phyloP scores from a whole-genome alignment of 1,139 yeast genomes.

The Magnusiomyces magnusii region DNA sequence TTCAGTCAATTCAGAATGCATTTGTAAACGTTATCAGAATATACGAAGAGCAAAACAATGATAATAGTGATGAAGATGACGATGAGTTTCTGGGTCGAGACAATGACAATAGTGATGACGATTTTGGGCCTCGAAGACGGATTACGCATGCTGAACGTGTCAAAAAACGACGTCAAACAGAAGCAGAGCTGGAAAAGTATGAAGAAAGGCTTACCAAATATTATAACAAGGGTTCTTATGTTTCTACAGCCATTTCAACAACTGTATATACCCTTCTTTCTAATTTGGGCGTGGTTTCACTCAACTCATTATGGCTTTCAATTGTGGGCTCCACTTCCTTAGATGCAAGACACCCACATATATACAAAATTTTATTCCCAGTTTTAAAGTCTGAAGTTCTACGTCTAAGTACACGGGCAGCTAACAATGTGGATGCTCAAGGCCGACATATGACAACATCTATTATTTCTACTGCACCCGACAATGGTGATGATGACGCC shows the following conservation, averaged over 20 bases:
- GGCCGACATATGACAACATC: background rate
- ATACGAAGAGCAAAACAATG: slow-evolving; percentile 23
- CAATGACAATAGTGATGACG: slow-evolving; percentile 11
- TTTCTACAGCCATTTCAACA: slow-evolving; percentile 67
- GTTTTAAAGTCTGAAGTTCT: slow-evolving; percentile 75
- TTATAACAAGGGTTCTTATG: slow-evolving; percentile 74
- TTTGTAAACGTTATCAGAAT: slow-evolving; percentile 11
- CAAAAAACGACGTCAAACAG: slow-evolving; percentile 27
- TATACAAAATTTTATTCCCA: slow-evolving; percentile 67
- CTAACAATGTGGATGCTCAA: slow-evolving; percentile 48
- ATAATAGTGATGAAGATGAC: slow-evolving; percentile 17
- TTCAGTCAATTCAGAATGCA: slow-evolving; percentile 21
- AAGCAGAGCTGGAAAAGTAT: slow-evolving; percentile 31
- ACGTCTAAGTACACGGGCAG: slow-evolving; percentile 46
- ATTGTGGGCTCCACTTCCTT: slow-evolving; percentile 83
- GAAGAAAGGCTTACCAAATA: slow-evolving; percentile 58
- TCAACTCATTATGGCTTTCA: slow-evolving; percentile 75
- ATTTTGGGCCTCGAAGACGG: slow-evolving; percentile 15
- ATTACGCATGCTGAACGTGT: slow-evolving; percentile 22
- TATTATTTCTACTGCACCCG: slow-evolving; percentile 45
- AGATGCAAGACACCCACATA: slow-evolving; percentile 66
- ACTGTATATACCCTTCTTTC: slow-evolving; percentile 76
- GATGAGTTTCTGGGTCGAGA: slow-evolving; percentile 11
- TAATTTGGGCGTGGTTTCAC: slow-evolving; percentile 66
- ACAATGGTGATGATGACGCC: slow-evolving; percentile 51